phyloP scores from a whole-genome alignment of 2,329 filamentous ascomycete species.

The Aureobasidium namibiae region DNA sequence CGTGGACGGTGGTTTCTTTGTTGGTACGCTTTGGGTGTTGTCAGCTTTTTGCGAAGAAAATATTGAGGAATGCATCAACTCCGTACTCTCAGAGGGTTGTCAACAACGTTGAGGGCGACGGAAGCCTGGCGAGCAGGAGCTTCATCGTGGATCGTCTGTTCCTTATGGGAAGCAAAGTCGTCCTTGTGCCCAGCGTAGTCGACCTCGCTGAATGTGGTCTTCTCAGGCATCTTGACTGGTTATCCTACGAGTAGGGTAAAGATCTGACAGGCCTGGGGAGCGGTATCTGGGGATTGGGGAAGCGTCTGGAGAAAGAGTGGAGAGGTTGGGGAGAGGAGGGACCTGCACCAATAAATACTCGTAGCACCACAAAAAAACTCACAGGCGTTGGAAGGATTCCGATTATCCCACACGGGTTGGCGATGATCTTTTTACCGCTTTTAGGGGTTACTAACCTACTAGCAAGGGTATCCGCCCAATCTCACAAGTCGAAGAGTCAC shows the following conservation, averaged over 20 bases:
- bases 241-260: slow-evolving; percentile 1
- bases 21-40: slow-evolving; percentile 24
- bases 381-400: neutral
- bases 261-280: slow-evolving; percentile 3
- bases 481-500: neutral
- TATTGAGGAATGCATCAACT: neutral
- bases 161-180: neutral
- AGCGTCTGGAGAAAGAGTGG: slow-evolving; percentile 9
- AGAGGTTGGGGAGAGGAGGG: neutral
- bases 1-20: slow-evolving; percentile 23
- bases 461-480: slow-evolving; percentile 3
- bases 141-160: slow-evolving; percentile 9
- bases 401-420: neutral
- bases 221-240: slow-evolving; percentile 9
- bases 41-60: slow-evolving; percentile 14
- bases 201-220: neutral
- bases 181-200: neutral
- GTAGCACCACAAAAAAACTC: neutral
- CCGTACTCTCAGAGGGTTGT: slow-evolving; percentile 39
- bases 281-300: neutral
- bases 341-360: neutral
- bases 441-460: slow-evolving; percentile 1
- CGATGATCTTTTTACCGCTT: slow-evolving; percentile 10
- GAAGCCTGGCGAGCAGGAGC: slow-evolving; percentile 29
- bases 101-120: slow-evolving; percentile 38